Conservation (phyloP, 1,284 basidiomycete genomes). For the Retiboletus flavoniger region DNA sequence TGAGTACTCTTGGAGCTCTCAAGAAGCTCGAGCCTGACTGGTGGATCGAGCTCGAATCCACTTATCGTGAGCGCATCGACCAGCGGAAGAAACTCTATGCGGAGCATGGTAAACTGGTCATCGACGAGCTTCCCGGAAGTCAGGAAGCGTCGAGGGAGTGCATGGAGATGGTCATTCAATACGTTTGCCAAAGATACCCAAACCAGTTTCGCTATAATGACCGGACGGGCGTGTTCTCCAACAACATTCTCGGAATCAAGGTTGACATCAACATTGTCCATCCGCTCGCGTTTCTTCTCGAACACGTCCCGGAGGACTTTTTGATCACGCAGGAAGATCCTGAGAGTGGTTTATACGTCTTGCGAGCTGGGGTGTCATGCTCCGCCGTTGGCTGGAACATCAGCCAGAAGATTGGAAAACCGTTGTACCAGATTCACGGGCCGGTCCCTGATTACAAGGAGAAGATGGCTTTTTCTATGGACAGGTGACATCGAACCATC, state of each 20-base stretch:
- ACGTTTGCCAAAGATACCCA: constrained; percentile 48
- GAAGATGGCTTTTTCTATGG: constrained; percentile 48
- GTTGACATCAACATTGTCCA: constrained; percentile 31
- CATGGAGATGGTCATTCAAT: constrained; percentile 51
- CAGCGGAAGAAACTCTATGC: constrained; percentile 42
- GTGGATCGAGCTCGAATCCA: constrained; percentile 54
- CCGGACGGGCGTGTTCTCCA: constrained; percentile 39
- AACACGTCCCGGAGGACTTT: constrained; percentile 54
- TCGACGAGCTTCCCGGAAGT: constrained; percentile 43
- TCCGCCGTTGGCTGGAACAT: constrained; percentile 52
- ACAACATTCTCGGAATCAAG: constrained; percentile 40
- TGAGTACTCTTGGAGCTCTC: constrained; percentile 35
- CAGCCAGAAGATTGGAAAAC: constrained; percentile 44
- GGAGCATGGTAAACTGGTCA: constrained; percentile 38
- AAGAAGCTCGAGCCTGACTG: constrained; percentile 49
- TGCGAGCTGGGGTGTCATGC: constrained; percentile 44
- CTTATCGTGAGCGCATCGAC: constrained; percentile 43
- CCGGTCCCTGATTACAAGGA: constrained; percentile 50
- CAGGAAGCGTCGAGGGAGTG: constrained; percentile 45
- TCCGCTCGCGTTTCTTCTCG: constrained; percentile 44
- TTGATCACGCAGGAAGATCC: constrained; percentile 41
- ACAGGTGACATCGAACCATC: constrained; percentile 37
- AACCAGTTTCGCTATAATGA: constrained; percentile 41
- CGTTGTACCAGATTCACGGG: constrained; percentile 45
- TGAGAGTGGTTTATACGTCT: constrained; percentile 41